Conservation (phyloP, 192 early-diverging fungal species). For the Backusella circina region DNA sequence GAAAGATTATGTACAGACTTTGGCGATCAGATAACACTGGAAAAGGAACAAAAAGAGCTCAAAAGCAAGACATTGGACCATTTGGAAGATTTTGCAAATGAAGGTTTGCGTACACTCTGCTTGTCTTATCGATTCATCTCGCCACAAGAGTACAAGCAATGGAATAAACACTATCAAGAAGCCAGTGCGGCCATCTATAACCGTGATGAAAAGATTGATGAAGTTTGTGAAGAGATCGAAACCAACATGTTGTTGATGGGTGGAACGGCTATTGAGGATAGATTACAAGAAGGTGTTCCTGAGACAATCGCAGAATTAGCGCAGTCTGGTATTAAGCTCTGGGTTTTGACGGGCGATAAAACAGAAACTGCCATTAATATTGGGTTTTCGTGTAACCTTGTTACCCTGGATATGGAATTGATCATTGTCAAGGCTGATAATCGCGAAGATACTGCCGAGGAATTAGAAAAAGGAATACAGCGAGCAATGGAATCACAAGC, state of each 20-base stretch:
- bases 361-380: conserved; percentile 98
- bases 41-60: conserved; percentile 58
- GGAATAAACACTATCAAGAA: conserved; percentile 66
- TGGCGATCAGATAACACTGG: conserved; percentile 32
- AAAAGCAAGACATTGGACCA: conserved; percentile 67
- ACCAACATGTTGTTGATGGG: conserved; percentile 77
- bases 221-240: conserved; percentile 78
- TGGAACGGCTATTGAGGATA: conserved; percentile 97
- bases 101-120: conserved; percentile 87
- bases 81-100: conserved; percentile 84
- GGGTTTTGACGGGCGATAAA: conserved; percentile 98
- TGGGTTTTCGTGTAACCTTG: conserved; percentile 92
- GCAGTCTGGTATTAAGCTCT: conserved; percentile 90
- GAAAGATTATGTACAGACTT: conserved; percentile 56
- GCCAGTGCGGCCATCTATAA: conserved; percentile 73
- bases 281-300: conserved; percentile 95
- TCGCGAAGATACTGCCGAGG: conserved; percentile 52
- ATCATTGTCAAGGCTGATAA: conserved; percentile 70
- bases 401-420: conserved; percentile 80
- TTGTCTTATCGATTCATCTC: conserved; percentile 75
- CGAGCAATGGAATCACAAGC: conserved; percentile 34
- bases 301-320: conserved; percentile 85
- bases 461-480: conserved; percentile 69
- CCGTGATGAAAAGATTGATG: conserved; percentile 81
- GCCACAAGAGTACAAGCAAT: conserved; percentile 65